Conservation (phyloP, 2,329 filamentous ascomycete genomes). For the Aspergillus sp. region DNA sequence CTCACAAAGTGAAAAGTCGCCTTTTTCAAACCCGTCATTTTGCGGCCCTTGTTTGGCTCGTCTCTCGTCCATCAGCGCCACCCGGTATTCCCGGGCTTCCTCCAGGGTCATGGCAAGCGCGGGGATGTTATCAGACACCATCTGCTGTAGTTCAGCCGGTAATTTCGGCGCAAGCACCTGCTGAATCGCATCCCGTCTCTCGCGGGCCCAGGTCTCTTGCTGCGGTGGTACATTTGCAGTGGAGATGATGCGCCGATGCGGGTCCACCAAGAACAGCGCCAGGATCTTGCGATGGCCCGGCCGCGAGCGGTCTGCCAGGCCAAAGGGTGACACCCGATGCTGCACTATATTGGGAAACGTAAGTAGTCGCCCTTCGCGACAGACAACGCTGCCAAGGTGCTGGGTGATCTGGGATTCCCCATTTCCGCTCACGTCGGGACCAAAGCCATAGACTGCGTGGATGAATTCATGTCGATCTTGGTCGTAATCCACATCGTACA, state of each 20-base stretch:
- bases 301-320: conserved; percentile 22
- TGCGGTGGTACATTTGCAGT: conserved; percentile 31
- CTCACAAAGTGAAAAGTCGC: conserved; percentile 20
- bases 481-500: neutral
- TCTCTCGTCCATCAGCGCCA: conserved; percentile 46
- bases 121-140: neutral
- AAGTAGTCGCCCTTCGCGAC: conserved; percentile 8
- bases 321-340: conserved; percentile 25
- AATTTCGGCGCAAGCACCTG: neutral
- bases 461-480: neutral
- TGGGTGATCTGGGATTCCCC: neutral
- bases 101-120: conserved; percentile 29
- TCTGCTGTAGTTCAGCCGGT: neutral
- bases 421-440: neutral
- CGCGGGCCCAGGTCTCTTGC: neutral
- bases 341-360: conserved; percentile 21
- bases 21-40: conserved; percentile 17
- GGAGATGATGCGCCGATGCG: conserved; percentile 26
- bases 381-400: conserved; percentile 6
- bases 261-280: conserved; percentile 30
- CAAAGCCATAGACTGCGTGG: conserved; percentile 9
- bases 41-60: conserved; percentile 5
- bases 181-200: neutral
- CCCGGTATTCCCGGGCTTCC: conserved; percentile 41
- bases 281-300: conserved; percentile 32